Evolutionary conservation across 2,329 filamentous ascomycete species (phyloP).

Genomic region (Aureobasidium pullulans): DNA sequence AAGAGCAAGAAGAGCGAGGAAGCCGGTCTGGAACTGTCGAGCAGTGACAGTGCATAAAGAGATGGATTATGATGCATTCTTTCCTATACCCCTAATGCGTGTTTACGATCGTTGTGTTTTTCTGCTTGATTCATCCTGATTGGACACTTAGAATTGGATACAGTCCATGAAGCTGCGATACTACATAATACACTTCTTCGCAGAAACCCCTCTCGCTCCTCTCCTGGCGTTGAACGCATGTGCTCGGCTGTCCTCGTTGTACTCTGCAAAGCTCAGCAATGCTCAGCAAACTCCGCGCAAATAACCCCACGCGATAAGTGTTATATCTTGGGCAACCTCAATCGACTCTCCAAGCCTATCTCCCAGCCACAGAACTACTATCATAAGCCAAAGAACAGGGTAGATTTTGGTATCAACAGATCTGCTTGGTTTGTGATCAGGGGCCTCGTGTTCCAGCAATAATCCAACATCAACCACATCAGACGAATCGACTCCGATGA

Average conservation of each 20-base stretch:
- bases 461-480: neutral
- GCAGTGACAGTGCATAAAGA: constrained; percentile 8
- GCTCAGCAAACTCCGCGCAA: neutral
- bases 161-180: neutral
- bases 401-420: neutral
- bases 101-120: neutral
- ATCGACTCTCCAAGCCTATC: neutral
- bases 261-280: neutral
- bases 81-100: constrained; percentile 7
- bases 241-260: no score
- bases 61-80: constrained; percentile 2
- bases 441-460: neutral
- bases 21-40: neutral
- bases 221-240: no score
- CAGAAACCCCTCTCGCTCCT: neutral
- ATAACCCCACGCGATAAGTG: neutral
- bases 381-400: neutral
- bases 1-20: neutral
- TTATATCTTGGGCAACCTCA: neutral
- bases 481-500: neutral
- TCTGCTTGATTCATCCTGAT: no score
- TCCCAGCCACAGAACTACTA: neutral
- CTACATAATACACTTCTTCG: neutral
- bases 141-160: neutral
- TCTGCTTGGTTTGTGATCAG: neutral